Conservation (phyloP, 257 asterid genomes). For the Sherardia arvensis region DNA sequence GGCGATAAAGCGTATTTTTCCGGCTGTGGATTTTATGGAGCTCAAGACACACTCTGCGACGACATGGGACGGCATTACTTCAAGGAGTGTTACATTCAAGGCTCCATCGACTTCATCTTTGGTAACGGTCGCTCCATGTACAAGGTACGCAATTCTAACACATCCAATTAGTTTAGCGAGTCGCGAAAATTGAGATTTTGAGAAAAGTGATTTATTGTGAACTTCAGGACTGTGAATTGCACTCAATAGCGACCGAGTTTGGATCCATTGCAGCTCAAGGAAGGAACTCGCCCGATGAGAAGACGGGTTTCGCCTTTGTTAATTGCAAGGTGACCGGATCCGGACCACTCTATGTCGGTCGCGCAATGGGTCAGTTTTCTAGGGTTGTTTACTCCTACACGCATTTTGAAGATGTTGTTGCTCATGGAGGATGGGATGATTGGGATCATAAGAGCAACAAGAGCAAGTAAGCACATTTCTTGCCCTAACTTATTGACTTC, state of each 20-base stretch:
- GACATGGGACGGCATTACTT: constrained; percentile 93
- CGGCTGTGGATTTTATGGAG: constrained; percentile 88
- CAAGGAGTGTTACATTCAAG: constrained; percentile 84
- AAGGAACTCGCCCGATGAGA: constrained; percentile 46
- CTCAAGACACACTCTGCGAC: constrained; percentile 88
- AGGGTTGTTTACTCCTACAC: constrained; percentile 68
- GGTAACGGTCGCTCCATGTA: constrained; percentile 93
- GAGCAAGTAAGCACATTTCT: constrained; percentile 40
- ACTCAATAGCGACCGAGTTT: constrained; percentile 67
- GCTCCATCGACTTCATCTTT: constrained; percentile 88
- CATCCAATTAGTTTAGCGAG: neutral
- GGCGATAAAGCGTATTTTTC: constrained; percentile 86
- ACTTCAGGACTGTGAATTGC: constrained; percentile 61
- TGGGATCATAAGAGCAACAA: constrained; percentile 78
- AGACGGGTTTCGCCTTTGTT: constrained; percentile 69
- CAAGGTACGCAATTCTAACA: constrained; percentile 28
- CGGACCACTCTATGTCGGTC: constrained; percentile 80
- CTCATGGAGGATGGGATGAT: constrained; percentile 97
- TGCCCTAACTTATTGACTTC: too few relatives aligned
- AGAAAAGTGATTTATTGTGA: too few relatives aligned
- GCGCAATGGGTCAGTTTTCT: constrained; percentile 88
- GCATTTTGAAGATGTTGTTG: constrained; percentile 58
- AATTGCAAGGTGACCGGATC: constrained; percentile 62
- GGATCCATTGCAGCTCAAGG: constrained; percentile 87
- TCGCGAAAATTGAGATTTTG: neutral